Evolutionary conservation across 305 asterid genomes (phyloP).

Genomic region (Ilex paraguariensis): DNA sequence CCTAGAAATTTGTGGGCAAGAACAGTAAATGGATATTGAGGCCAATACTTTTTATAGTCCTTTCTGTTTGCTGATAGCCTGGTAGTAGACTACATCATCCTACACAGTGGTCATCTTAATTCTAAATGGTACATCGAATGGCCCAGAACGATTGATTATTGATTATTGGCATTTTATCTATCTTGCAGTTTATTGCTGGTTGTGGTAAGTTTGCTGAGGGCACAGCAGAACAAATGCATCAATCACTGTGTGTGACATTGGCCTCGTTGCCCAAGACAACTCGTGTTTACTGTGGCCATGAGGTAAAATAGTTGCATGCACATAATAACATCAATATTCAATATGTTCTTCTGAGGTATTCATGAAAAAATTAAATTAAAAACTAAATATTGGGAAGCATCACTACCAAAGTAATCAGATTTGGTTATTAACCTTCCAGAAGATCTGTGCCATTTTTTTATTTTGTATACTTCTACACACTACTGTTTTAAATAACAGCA

Average conservation of each 20-base stretch:
- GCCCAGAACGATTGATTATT: neutral
- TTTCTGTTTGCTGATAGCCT: neutral
- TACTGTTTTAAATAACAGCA: too few species aligned
- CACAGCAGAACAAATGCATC: conserved; percentile 94
- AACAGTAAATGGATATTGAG: too few species aligned
- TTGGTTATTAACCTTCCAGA: too few species aligned
- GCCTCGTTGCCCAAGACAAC: conserved; percentile 91
- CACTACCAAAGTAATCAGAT: too few species aligned
- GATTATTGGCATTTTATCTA: neutral
- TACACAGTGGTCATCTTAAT: neutral
- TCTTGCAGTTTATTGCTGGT: conserved; percentile 68
- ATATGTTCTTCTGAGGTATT: neutral
- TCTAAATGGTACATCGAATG: conserved; percentile 5
- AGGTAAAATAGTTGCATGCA: conserved; percentile 42
- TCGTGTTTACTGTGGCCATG: conserved; percentile 88
- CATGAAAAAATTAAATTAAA: too few species aligned
- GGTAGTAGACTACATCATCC: neutral
- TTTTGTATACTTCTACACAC: too few species aligned
- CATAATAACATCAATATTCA: neutral
- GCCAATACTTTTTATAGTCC: neutral
- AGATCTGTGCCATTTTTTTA: too few species aligned
- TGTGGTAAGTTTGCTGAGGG: conserved; percentile 96
- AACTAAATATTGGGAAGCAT: too few species aligned
- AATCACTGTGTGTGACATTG: conserved; percentile 73
- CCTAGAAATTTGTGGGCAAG: too few species aligned